Evolutionary conservation across 1,284 basidiomycete species (phyloP), one percentile per base, ranked within the genome.

Genomic region (Bondarzewia mesenterica): DNA sequence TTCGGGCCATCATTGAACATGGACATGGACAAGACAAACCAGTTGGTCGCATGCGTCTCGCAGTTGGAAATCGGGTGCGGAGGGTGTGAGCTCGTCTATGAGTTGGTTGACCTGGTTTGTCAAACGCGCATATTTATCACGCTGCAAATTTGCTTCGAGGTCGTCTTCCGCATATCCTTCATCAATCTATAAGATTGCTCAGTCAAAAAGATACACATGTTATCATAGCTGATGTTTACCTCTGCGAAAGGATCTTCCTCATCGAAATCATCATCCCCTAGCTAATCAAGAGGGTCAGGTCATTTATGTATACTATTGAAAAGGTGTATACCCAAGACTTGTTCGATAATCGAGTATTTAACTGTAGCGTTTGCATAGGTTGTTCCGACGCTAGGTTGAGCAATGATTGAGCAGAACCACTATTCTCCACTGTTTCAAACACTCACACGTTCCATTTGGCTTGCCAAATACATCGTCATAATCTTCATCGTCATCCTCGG

Each of bases 181-280:
- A 56, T 95, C 91, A 53, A 95, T 92, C 85, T 90, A 53, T 4
- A 47, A 38, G 25, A 6, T 42, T 27, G 50, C 41, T 23, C 20
- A 15, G 15, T 36, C 14, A 47, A 26, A 23, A 47, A 51, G 50
- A 43, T 32, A 32, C 14, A 18, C 15, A 35, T 12, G 20, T 22
- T 26, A 50, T 44, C 47, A 42, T n/a, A 51, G 39, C 40, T 42
- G n/a, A 25, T 16, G 47, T 66, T 46, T 56, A 89, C 88, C 71
- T 94, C 92, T 1, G 93, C 92, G 59, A 97, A 97, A 1, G 93
- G 93, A 71, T 96, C 93, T 50, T 89, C 90, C 42, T 92, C 91
- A 51, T 94, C 91, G 4, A 80, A 80, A 26, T 88, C 80, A 23
- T 85, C 85, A 45, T 91, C 89, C 6, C 85, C 88, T 10, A 83